Percentiles rank a stretch among this genome's conserved stretches.
These are phyloP conservation scores for Pythium chondricola DNA, from an alignment of 352 stramenopile species.

Conservation along the genomic window DNA sequence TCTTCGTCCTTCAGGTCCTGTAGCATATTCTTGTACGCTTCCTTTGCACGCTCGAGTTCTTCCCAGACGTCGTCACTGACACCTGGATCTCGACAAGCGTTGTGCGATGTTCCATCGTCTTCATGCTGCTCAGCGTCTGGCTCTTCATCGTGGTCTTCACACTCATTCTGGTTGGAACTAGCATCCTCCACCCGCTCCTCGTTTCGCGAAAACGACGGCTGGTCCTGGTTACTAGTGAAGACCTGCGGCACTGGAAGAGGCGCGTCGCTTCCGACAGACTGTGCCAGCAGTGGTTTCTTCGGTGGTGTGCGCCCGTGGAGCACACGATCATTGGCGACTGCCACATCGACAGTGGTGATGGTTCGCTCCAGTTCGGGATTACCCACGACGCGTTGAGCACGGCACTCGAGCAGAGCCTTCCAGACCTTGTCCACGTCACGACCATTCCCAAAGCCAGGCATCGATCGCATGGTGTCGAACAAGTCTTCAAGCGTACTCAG, in stretches of 20 bases:
- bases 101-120: constrained; percentile 11
- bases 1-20: constrained; percentile 22
- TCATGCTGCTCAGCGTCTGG: constrained; percentile 13
- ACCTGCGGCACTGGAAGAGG: neutral
- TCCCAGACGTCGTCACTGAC: constrained; percentile 65
- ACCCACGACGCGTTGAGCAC: constrained; percentile 48
- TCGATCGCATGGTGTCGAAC: constrained; percentile 33
- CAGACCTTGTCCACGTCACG: constrained; percentile 64
- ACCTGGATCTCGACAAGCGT: constrained; percentile 28
- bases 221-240: neutral
- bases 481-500: constrained; percentile 20
- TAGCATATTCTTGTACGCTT: constrained; percentile 38
- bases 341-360: constrained; percentile 39
- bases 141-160: constrained; percentile 11
- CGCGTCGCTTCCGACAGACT: neutral
- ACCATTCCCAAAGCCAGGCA: constrained; percentile 69
- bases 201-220: neutral
- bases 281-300: constrained; percentile 17
- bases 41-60: constrained; percentile 57
- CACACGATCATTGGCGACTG: constrained; percentile 25
- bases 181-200: neutral
- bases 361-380: constrained; percentile 38
- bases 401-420: constrained; percentile 55
- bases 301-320: constrained; percentile 37
- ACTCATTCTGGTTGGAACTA: neutral